Percentiles rank a stretch among this genome's conserved stretches.
Conservation (phyloP, 441 rosid species). For the Arabidopsis hybrid region DNA sequence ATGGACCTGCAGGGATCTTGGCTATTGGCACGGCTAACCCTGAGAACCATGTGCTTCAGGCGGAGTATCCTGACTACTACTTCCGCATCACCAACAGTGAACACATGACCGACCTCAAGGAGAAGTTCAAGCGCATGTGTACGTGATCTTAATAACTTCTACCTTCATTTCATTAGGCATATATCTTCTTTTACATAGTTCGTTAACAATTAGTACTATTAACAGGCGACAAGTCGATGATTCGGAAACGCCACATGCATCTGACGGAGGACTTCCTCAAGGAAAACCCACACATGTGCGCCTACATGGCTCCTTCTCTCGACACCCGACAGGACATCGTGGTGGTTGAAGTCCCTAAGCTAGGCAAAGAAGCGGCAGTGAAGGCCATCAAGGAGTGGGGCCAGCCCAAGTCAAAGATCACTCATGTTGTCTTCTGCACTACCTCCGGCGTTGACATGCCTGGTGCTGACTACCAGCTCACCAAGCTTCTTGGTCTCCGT, state of each 20-base stretch:
- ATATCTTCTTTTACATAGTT: not conserved
- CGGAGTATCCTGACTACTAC: slow-evolving; percentile 54
- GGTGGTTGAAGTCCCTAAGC: slow-evolving; percentile 52
- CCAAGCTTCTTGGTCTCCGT: slow-evolving; percentile 51
- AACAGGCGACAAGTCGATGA: slow-evolving; percentile 54
- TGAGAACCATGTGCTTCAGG: slow-evolving; percentile 43
- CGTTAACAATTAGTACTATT: not conserved
- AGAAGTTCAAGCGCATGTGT: slow-evolving; percentile 54
- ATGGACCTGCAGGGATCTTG: slow-evolving; percentile 51
- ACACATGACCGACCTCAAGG: slow-evolving; percentile 52
- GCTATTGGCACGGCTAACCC: slow-evolving; percentile 59
- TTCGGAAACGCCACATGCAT: slow-evolving; percentile 51
- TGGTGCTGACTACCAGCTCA: slow-evolving; percentile 59
- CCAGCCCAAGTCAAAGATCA: slow-evolving; percentile 56
- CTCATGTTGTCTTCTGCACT: slow-evolving; percentile 54
- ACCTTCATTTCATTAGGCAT: not conserved
- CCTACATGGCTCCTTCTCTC: slow-evolving; percentile 53
- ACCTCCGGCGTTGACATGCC: slow-evolving; percentile 60
- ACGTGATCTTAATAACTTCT: slow-evolving; percentile 7
- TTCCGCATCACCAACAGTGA: slow-evolving; percentile 51
- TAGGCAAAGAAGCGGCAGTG: slow-evolving; percentile 54
- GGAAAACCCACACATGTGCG: slow-evolving; percentile 43
- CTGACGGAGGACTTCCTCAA: slow-evolving; percentile 51
- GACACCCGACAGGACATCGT: slow-evolving; percentile 54
- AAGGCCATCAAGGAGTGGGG: slow-evolving; percentile 59